Conservation (phyloP, 2,329 filamentous ascomycete genomes). For the Bipolaris zeicola region DNA sequence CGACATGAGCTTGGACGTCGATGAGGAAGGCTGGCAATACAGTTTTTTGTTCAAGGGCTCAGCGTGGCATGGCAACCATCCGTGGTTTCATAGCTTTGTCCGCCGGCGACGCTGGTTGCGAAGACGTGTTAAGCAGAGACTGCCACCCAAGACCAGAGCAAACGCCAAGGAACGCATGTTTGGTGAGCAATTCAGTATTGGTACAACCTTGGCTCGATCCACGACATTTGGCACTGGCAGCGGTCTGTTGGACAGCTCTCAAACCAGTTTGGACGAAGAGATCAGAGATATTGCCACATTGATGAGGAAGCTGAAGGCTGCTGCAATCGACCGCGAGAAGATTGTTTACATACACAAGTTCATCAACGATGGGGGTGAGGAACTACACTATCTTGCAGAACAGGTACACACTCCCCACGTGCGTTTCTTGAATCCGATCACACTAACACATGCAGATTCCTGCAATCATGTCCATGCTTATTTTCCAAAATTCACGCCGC, state of each 20-base stretch:
- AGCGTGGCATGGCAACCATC: constrained; percentile 82
- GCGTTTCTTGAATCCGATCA: background rate
- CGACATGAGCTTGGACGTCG: constrained; percentile 79
- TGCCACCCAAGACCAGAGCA: constrained; percentile 43
- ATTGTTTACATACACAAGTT: constrained; percentile 83
- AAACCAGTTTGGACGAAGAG: constrained; percentile 57
- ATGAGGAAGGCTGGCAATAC: constrained; percentile 96
- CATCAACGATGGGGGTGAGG: constrained; percentile 71
- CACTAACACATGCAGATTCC: constrained; percentile 38
- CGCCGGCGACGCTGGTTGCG: constrained; percentile 86
- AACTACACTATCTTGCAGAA: constrained; percentile 75
- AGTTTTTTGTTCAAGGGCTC: constrained; percentile 75
- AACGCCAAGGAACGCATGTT: constrained; percentile 41
- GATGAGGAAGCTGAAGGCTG: constrained; percentile 68
- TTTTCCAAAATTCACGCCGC: constrained; percentile 87
- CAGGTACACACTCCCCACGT: constrained; percentile 49
- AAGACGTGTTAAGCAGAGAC: constrained; percentile 70
- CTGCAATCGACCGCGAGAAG: constrained; percentile 89
- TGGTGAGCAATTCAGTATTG: constrained; percentile 48
- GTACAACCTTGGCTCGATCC: constrained; percentile 41
- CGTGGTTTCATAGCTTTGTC: constrained; percentile 96
- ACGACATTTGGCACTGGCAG: constrained; percentile 55
- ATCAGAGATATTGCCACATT: constrained; percentile 71
- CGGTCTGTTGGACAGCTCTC: constrained; percentile 21
- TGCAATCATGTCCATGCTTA: constrained; percentile 66